Evolutionary conservation across 2,329 filamentous ascomycete genomes (phyloP), one percentile per base, ranked within the genome.

Genomic region (Arthrobotrys pseudoclavata): DNA sequence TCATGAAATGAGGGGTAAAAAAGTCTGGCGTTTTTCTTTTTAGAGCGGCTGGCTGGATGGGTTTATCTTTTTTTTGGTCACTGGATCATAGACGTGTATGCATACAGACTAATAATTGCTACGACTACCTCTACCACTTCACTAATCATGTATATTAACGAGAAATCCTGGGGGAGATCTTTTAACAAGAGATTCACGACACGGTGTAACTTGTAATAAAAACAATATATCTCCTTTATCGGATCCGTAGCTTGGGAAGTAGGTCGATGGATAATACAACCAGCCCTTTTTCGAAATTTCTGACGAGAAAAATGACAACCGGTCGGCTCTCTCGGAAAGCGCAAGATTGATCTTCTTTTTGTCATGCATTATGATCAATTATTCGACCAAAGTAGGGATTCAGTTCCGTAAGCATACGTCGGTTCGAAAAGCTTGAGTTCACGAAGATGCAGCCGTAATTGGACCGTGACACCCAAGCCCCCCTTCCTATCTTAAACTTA

Each of bases 341-440:
- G 37, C 37, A 40, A 40, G 37, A 40, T 40, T 40, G 15, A 40
- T 40, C 10, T 12, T 40, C 29, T n/a, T 12, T 29, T 52, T 29
- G n/a, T 57, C 50, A 29, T 37, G 50, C n/a, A 53, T 6, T 53
- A 31, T 9, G 12, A 57, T 37, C 24, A 29, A 22, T 40, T 34
- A 15, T 37, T 31, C 10, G n/a, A 60, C 55, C 42, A 34, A 60
- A 42, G 55, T 60, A 60, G 34, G 55, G 34, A 26, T 60, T 12
- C 10, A 40, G 9, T 26, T 42, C 18, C 31, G 55, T 60, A 20
- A 20, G 31, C 34, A 29, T 24, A 45, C 37, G 42, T 45, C 57
- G 37, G 37, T 45, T 45, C 20, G 29, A 63, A 76, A 76, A 69
- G 71, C 71, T 76, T 76, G 66, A 76, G 71, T 76, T 76, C 71